Evolutionary conservation across 495 filamentous ascomycete genomes (phyloP).

Genomic region (Penicillium waksmanii): DNA sequence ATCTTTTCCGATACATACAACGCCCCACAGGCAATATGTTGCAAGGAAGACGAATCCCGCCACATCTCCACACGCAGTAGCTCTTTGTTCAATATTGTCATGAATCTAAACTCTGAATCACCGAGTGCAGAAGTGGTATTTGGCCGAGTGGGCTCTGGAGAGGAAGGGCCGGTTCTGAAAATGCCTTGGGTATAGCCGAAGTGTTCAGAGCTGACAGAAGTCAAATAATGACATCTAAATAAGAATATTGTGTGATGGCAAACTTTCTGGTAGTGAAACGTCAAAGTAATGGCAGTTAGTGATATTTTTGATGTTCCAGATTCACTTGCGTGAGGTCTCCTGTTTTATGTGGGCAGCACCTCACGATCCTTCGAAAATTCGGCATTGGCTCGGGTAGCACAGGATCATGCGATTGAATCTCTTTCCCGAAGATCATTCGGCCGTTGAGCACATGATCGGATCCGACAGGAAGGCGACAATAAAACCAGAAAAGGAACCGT

Average conservation of each 20-base stretch:
- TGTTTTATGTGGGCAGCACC: not conserved
- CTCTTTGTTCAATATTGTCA: conserved; percentile 45
- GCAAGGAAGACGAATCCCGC: conserved; percentile 27
- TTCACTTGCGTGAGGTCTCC: not conserved
- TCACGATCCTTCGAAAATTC: not conserved
- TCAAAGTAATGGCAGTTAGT: not conserved
- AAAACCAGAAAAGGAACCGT: not conserved
- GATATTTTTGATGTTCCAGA: not conserved
- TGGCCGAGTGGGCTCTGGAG: conserved; percentile 34
- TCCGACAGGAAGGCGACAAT: not conserved
- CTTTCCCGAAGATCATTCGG: conserved; percentile 3
- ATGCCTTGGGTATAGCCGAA: conserved; percentile 31
- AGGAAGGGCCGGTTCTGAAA: conserved; percentile 32
- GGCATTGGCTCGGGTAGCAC: conserved; percentile 1
- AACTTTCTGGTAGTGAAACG: not conserved
- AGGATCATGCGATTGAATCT: not conserved
- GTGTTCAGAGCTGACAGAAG: not conserved
- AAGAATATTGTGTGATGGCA: not conserved
- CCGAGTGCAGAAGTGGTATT: conserved; percentile 38
- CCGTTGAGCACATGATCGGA: not conserved
- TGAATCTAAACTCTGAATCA: conserved; percentile 34
- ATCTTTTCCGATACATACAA: conserved; percentile 43
- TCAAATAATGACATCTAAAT: not conserved
- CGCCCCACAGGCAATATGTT: conserved; percentile 39
- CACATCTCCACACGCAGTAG: conserved; percentile 23